phyloP scores from a whole-genome alignment of 148 eudicot species.

The Simmondsia chinensis region DNA sequence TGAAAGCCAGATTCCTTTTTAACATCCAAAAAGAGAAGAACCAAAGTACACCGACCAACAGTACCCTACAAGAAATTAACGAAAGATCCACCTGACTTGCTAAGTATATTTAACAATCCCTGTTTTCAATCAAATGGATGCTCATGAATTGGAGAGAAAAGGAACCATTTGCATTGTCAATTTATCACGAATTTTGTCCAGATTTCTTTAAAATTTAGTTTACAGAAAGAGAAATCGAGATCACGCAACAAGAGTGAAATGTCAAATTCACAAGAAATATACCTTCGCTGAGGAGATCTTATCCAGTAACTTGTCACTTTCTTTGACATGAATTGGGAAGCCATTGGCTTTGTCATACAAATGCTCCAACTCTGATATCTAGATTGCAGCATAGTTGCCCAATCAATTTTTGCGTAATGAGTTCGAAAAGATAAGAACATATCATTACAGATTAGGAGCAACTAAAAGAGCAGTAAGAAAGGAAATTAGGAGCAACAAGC shows the following conservation, averaged over 20 bases:
- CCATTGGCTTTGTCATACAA: constrained; percentile 29
- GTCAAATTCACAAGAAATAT: constrained; percentile 3
- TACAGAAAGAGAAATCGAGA: constrained; percentile 1
- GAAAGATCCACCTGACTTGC: no score
- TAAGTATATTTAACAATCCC: no score
- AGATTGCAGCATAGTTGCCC: constrained; percentile 9
- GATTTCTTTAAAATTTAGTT: no score
- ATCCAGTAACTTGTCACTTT: constrained; percentile 42
- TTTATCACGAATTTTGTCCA: no score
- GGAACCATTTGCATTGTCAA: no score
- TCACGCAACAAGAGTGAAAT: not conserved
- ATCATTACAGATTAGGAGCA: not conserved
- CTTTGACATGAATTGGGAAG: constrained; percentile 49
- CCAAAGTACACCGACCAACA: no score
- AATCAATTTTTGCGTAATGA: not conserved
- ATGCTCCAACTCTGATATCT: constrained; percentile 64
- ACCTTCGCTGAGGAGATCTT: constrained; percentile 67
- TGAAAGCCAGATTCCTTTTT: no score
- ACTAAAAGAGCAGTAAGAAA: not conserved
- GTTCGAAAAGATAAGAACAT: not conserved
- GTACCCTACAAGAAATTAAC: no score
- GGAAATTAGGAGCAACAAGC: constrained; percentile 1
- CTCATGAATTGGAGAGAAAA: no score
- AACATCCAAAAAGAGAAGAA: no score
- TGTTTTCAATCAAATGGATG: no score